A percentile compares a stretch with the other conserved stretches of the same genome.
Evolutionary conservation across 108 stramenopile species (phyloP).

Genomic region (Schizochytrium sp.): DNA sequence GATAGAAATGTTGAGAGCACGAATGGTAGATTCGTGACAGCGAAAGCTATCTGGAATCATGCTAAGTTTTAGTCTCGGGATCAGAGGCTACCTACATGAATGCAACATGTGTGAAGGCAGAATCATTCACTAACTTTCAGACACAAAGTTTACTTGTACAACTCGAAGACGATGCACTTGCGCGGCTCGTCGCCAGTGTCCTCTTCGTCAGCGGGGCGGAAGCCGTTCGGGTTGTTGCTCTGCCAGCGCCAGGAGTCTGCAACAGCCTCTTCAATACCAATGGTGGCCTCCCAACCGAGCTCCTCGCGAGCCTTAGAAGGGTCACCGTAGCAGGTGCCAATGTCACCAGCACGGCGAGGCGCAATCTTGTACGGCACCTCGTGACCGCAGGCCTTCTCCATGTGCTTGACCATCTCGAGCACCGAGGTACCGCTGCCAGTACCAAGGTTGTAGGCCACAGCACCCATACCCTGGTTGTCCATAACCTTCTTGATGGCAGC

Average conservation of each 20-base stretch:
- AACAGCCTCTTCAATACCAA: conserved; percentile 92
- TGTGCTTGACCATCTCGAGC: conserved; percentile 93
- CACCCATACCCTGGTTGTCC: conserved; percentile 76
- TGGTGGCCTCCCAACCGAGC: conserved; percentile 94
- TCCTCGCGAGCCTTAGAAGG: conserved; percentile 86
- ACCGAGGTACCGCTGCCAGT: conserved; percentile 93
- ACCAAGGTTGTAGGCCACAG: conserved; percentile 92
- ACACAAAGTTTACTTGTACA: conserved; percentile 19
- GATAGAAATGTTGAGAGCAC: no score
- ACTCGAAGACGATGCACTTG: conserved; percentile 58
- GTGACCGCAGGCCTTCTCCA: conserved; percentile 90
- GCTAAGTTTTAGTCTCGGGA: no score
- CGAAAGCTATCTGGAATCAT: no score
- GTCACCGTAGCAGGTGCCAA: conserved; percentile 95
- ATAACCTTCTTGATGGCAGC: conserved; percentile 87
- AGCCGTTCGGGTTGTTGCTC: conserved; percentile 94
- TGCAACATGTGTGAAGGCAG: no score
- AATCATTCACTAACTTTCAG: no score
- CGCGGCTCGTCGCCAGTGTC: background rate
- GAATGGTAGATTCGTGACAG: no score
- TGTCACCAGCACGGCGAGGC: conserved; percentile 91
- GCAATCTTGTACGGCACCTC: conserved; percentile 89
- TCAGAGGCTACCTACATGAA: no score
- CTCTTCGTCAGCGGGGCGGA: conserved; percentile 74
- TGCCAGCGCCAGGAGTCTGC: conserved; percentile 97